Conservation (phyloP, 768 basidiomycete genomes). For the Kwoniella dendrophila region DNA sequence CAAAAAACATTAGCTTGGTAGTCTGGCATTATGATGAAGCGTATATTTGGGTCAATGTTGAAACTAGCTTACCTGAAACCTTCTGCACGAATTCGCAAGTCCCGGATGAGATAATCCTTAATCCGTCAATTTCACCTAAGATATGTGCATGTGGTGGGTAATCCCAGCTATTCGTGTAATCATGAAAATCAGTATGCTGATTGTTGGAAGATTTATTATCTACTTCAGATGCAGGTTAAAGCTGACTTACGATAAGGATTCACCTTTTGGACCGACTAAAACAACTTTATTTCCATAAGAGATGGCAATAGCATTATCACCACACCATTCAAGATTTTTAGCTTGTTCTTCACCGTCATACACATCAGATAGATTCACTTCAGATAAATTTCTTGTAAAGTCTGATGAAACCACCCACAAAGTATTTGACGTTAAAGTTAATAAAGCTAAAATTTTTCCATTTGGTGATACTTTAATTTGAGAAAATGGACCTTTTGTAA, state of each 20-base stretch:
- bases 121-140: slow-evolving; percentile 84
- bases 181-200: neutral
- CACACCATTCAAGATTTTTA: slow-evolving; percentile 87
- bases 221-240: no score
- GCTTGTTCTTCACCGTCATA: slow-evolving; percentile 47
- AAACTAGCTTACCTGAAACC: slow-evolving; percentile 72
- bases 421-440: slow-evolving; percentile 61
- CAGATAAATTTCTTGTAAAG: slow-evolving; percentile 83
- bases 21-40: no score
- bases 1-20: neutral
- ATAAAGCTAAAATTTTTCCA: slow-evolving; percentile 82
- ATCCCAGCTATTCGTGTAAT: slow-evolving; percentile 65
- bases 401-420: slow-evolving; percentile 95
- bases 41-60: neutral
- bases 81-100: slow-evolving; percentile 88
- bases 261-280: slow-evolving; percentile 90
- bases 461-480: slow-evolving; percentile 89
- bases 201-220: no score
- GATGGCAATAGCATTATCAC: slow-evolving; percentile 87
- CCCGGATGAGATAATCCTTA: slow-evolving; percentile 77
- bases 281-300: slow-evolving; percentile 77
- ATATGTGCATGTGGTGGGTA: slow-evolving; percentile 76
- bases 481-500: slow-evolving; percentile 84
- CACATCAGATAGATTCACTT: slow-evolving; percentile 64
- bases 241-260: slow-evolving; percentile 71